A percentile compares a stretch with the other conserved stretches of the same genome.
phyloP scores from a whole-genome alignment of 108 stramenopile species.

The Pseudonitzschia multiseries region DNA sequence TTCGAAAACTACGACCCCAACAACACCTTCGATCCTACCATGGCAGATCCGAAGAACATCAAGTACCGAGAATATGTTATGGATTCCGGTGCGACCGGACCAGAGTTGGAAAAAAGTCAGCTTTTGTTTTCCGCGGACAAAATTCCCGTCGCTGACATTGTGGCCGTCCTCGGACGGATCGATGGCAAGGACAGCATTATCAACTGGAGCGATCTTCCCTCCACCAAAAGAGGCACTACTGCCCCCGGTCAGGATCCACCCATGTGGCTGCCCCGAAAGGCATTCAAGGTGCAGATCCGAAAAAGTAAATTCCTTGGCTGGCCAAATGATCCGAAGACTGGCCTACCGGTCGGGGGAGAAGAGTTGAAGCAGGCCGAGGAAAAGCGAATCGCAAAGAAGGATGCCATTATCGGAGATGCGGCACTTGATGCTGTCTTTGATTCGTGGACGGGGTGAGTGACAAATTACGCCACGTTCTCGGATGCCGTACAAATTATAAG shows the following conservation, averaged over 20 bases:
- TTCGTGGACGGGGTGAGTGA: conserved; percentile 39
- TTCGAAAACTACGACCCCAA: conserved; percentile 19
- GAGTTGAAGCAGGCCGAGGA: conserved; percentile 29
- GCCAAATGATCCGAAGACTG: conserved; percentile 39
- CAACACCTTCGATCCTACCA: conserved; percentile 27
- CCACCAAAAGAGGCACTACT: conserved; percentile 16
- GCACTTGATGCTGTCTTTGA: conserved; percentile 52
- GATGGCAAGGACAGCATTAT: conserved; percentile 17
- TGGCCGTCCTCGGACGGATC: conserved; percentile 40
- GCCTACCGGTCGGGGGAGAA: conserved; percentile 36
- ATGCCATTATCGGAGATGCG: conserved; percentile 35
- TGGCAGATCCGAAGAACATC: conserved; percentile 8
- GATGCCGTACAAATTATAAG: too few species aligned
- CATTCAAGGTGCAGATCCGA: conserved; percentile 42
- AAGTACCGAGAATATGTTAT: conserved; percentile 25
- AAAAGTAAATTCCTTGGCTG: conserved; percentile 36
- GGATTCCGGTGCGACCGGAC: conserved; percentile 36
- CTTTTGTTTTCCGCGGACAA: conserved; percentile 33
- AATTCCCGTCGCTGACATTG: conserved; percentile 36
- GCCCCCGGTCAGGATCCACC: conserved; percentile 12
- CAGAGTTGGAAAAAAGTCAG: conserved; percentile 5
- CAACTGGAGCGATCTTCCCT: conserved; percentile 42
- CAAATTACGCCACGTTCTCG: too few species aligned
- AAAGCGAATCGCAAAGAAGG: conserved; percentile 19
- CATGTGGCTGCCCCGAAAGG: conserved; percentile 43